phyloP scores from a whole-genome alignment of 176 grass and related monocot species.

The Oryza rufipogon region DNA sequence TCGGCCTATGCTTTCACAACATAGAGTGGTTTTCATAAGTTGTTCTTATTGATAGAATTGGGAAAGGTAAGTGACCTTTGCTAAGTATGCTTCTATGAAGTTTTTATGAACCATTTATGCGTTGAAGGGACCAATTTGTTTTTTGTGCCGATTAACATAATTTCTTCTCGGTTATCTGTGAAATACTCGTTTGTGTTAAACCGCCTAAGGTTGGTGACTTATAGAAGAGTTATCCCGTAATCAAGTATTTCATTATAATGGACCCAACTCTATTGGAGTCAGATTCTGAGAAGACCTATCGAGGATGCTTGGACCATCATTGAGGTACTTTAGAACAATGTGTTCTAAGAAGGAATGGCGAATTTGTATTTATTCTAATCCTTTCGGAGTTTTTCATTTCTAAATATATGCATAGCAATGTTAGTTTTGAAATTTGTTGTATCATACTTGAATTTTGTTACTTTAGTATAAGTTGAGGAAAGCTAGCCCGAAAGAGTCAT shows the following conservation, averaged over 20 bases:
- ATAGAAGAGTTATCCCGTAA: constrained; percentile 41
- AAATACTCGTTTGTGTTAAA: not conserved
- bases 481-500: not conserved
- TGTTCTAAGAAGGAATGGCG: not conserved
- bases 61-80: no score
- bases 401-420: no score
- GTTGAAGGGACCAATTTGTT: no score
- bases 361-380: not conserved
- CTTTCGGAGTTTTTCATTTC: not conserved
- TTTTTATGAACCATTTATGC: no score
- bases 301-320: not conserved
- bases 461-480: constrained; percentile 21
- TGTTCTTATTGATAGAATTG: no score
- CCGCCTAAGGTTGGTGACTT: constrained; percentile 50
- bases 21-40: no score
- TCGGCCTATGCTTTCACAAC: no score
- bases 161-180: no score
- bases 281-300: not conserved
- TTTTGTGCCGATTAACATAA: no score
- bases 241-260: constrained; percentile 52
- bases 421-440: not conserved
- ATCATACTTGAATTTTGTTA: not conserved
- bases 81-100: constrained; percentile 5
- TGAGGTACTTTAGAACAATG: constrained; percentile 12
- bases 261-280: constrained; percentile 57